phyloP scores from a whole-genome alignment of 352 stramenopile genomes.

The Elongisporangium anandrum region DNA sequence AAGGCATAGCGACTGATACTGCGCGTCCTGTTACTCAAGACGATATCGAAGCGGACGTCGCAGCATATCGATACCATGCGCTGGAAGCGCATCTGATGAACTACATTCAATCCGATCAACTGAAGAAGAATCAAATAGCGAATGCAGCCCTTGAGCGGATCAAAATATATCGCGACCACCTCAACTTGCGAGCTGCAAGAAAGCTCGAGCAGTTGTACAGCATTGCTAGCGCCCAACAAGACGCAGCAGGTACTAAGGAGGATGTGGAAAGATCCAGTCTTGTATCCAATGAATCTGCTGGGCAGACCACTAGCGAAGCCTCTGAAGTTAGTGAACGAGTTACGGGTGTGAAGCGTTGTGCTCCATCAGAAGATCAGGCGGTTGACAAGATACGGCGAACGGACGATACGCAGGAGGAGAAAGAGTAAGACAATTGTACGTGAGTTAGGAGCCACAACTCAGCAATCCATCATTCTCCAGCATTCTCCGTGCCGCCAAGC shows the following conservation, averaged over 20 bases:
- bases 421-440: neutral
- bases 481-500: conserved; percentile 1
- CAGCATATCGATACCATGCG: neutral
- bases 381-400: neutral
- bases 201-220: neutral
- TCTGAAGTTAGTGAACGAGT: neutral
- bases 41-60: neutral
- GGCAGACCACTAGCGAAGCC: neutral
- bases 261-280: neutral
- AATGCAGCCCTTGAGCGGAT: neutral
- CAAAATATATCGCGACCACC: neutral
- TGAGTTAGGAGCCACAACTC: too few species aligned
- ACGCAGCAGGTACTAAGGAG: neutral
- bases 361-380: neutral
- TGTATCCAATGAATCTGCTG: neutral
- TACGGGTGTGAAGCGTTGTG: neutral
- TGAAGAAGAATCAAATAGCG: neutral
- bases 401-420: neutral
- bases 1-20: neutral
- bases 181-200: neutral
- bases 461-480: too few species aligned
- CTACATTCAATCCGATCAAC: neutral
- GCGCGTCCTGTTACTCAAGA: neutral
- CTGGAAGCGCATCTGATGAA: neutral
- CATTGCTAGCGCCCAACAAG: neutral